Base-by-base conservation (phyloP, 2,329 filamentous ascomycete species). In the Magnaporthiopsis incrustans region DNA sequence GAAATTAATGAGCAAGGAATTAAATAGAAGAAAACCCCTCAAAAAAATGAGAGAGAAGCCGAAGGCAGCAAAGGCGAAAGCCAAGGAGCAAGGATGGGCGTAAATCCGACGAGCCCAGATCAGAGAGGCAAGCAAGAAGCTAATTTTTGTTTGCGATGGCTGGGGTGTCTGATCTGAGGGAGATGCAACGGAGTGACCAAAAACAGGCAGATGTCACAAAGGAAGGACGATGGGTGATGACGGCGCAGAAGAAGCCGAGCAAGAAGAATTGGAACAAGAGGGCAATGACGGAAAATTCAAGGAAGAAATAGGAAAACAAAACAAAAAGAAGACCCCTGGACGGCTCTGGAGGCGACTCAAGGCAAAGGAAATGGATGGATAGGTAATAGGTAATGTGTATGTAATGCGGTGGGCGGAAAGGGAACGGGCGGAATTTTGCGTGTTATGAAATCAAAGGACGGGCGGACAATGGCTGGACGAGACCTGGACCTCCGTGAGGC, bases 241-340 rank as follows among this genome's bases (percentile, higher is more conserved):
- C 4, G 38, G 38, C 14, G 38, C 38, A 30, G 30, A 30, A 30
- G 11, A 44, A 44, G 38, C 6, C 38, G 6, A 12, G 38, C 6
- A 35, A 12, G 64, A 59, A 64, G 61, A 61, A 65, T 60, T 44
- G 56, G 63, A 61, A 59, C n/a, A 30, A 57, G 53, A 65, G 58
- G 12, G 67, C 64, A 58, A 65, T 56, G 32, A 62, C 64, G 66
- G 64, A 60, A 59, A 61, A 61, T 64, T 56, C 64, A 59, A 62
- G 38, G 58, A 60, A 63, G 65, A 44, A 59, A 60, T 38, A 62
- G 64, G 65, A 63, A 66, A 50, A 62, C 53, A 32, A 35, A 64
- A 35, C 61, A 33, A 64, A 35, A 33, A 27, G 56, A 27, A 32
- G 5, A 44, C 66, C 64, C 66, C 33, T 64, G 26, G 64, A 61